Base-by-base conservation (phyloP, 1,284 basidiomycete genomes). In the Sphaerobolus stellatus region DNA sequence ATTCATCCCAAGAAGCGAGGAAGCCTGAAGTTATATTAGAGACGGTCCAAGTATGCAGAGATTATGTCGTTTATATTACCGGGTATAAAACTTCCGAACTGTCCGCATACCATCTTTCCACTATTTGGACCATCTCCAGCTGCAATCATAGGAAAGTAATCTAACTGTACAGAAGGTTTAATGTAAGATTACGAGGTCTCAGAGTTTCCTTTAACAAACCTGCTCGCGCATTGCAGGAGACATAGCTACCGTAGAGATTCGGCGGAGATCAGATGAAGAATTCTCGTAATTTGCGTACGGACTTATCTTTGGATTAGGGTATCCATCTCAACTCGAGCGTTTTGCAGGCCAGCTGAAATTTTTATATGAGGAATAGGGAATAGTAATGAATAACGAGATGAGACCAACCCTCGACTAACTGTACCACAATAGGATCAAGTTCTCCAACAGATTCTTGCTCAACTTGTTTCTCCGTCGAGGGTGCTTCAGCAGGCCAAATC, bases 91-190 rank as follows among this genome's bases (percentile, higher is more conserved):
- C n/a, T 2, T 18, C 65, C 66, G 46, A 66, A 67, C 47, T 68
- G 64, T 6, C 65, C 66, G 48, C 65, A 62, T 11, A 67, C 63
- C 67, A 68, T 67, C 57, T n/a, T n/a, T n/a, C n/a, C n/a, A n/a
- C n/a, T n/a, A n/a, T 66, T 65, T 33, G 56, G 58, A 27, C 68
- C 68, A n/a, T 63, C 62, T 1, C 65, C 63, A 47, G 63, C 66
- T 20, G 66, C 64, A 49, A 69, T 65, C 65, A 68, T 66, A 4
- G 68, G 68, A 57, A 69, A 69, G 50, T 68, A 63, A 50, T 49
- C 48, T 36, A 29, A 34, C 14, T 16, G 11, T 5, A 8, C 11
- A 14, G 2, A 8, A 24, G 2, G 14, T 47, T 14, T 13, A 27
- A 18, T 20, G 38, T 11, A 11, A 6, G 3, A 11, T 48, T 18